Percentiles rank a stretch among this genome's conserved stretches.
Evolutionary conservation across 441 rosid species (phyloP).

Genomic region (Euphorbia schlechtendalii): DNA sequence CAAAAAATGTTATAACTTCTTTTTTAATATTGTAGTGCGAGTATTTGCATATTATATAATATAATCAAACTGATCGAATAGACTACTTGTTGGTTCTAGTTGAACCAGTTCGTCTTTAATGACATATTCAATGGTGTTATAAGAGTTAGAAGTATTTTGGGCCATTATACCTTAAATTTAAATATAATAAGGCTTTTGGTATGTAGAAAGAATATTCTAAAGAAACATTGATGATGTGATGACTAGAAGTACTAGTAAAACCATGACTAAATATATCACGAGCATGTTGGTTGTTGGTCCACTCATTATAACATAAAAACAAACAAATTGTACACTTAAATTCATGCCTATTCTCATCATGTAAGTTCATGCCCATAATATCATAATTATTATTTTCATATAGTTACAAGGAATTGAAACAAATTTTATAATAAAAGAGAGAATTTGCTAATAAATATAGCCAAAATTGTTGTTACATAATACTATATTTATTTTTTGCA

Average conservation of each 20-base stretch:
- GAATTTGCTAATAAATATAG: too few relatives aligned
- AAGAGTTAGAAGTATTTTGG: neutral
- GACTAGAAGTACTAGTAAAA: neutral
- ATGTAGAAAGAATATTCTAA: neutral
- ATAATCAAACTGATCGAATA: neutral
- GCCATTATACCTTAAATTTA: too few relatives aligned
- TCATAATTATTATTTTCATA: neutral
- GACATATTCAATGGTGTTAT: neutral
- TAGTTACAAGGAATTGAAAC: neutral
- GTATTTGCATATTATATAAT: too few relatives aligned
- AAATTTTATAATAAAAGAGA: too few relatives aligned
- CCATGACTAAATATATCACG: neutral
- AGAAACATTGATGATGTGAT: neutral
- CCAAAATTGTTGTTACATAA: neutral
- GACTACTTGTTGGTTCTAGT: neutral
- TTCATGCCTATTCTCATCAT: neutral
- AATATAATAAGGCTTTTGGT: neutral
- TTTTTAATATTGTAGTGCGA: too few relatives aligned
- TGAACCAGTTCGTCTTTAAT: neutral
- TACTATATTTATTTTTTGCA: neutral
- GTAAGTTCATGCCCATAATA: neutral
- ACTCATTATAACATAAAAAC: neutral
- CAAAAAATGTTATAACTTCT: too few relatives aligned
- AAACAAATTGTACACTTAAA: neutral
- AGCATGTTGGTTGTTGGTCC: slow-evolving; percentile 4